These are phyloP conservation scores for Anthracocystis setariae DNA, from an alignment of 1,284 basidiomycete species.

Conservation along the genomic window DNA sequence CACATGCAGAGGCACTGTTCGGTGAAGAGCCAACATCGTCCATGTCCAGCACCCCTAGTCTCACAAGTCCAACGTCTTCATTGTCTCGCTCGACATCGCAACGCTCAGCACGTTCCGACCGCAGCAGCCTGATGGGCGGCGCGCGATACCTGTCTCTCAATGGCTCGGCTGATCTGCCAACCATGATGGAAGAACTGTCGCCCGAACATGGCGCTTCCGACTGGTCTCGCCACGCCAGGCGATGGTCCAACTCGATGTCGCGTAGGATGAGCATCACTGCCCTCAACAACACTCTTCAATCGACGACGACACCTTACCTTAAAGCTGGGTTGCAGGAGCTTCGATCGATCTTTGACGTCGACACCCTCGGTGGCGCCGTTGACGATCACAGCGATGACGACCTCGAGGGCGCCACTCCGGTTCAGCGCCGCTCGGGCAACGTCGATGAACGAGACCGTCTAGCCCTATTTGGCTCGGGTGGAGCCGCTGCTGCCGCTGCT, in stretches of 20 bases:
- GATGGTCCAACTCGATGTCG: slow-evolving; percentile 44
- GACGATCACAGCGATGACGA: slow-evolving; percentile 20
- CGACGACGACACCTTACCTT: slow-evolving; percentile 50
- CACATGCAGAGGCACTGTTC: neutral
- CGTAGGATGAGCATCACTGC: slow-evolving; percentile 41
- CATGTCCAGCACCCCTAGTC: slow-evolving; percentile 38
- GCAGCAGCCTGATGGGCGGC: slow-evolving; percentile 13
- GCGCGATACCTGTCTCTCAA: slow-evolving; percentile 27
- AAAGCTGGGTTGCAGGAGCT: slow-evolving; percentile 57
- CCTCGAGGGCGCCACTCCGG: slow-evolving; percentile 28
- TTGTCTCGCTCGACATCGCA: slow-evolving; percentile 42
- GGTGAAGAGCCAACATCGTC: slow-evolving; percentile 15
- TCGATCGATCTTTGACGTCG: slow-evolving; percentile 58
- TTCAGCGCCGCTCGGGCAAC: neutral
- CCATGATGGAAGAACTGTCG: slow-evolving; percentile 5
- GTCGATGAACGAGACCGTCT: slow-evolving; percentile 7
- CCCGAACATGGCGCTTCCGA: slow-evolving; percentile 12
- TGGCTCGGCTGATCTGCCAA: slow-evolving; percentile 25
- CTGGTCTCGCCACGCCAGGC: slow-evolving; percentile 30
- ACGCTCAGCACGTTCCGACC: slow-evolving; percentile 25
- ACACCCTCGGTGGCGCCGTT: slow-evolving; percentile 29
- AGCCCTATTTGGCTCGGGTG: neutral
- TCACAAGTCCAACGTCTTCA: slow-evolving; percentile 28
- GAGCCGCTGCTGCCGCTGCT: slow-evolving; percentile 3
- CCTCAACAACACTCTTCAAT: slow-evolving; percentile 37